Evolutionary conservation across 2,329 filamentous ascomycete genomes (phyloP).

Genomic region (Apiospora phragmitis): DNA sequence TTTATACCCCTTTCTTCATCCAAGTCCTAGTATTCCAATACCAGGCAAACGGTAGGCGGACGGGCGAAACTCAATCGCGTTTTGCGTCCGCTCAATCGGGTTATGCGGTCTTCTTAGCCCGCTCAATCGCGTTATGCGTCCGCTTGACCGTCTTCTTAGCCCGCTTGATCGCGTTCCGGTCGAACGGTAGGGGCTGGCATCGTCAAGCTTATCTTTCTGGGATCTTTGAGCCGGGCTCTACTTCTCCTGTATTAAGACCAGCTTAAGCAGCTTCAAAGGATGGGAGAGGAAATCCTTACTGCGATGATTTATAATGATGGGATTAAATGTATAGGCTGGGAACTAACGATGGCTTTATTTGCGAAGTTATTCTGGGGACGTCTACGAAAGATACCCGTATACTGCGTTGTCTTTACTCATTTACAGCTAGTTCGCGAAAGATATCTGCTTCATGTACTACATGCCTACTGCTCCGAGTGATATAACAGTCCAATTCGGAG

Average conservation of each 20-base stretch:
- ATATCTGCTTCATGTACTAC: background rate
- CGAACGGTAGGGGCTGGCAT: too few relatives aligned
- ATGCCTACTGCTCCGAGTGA: background rate
- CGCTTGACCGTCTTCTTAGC: too few relatives aligned
- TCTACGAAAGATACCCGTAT: background rate
- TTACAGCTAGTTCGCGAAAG: background rate
- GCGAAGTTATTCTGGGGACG: background rate
- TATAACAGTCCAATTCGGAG: background rate
- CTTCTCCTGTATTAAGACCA: too few relatives aligned
- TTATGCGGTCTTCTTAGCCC: background rate
- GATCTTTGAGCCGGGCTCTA: too few relatives aligned
- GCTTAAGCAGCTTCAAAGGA: background rate
- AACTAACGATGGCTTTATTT: background rate
- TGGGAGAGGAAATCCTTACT: background rate
- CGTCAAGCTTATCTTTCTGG: too few relatives aligned
- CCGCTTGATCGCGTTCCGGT: too few relatives aligned
- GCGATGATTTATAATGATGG: background rate
- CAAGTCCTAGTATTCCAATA: background rate
- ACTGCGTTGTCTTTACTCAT: background rate
- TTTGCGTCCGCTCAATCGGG: background rate
- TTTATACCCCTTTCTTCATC: background rate
- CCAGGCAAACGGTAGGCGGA: background rate
- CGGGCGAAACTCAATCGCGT: background rate
- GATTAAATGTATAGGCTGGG: background rate
- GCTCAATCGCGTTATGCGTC: background rate